Conservation (phyloP, 768 basidiomycete genomes). For the Termitomyces sp. region DNA sequence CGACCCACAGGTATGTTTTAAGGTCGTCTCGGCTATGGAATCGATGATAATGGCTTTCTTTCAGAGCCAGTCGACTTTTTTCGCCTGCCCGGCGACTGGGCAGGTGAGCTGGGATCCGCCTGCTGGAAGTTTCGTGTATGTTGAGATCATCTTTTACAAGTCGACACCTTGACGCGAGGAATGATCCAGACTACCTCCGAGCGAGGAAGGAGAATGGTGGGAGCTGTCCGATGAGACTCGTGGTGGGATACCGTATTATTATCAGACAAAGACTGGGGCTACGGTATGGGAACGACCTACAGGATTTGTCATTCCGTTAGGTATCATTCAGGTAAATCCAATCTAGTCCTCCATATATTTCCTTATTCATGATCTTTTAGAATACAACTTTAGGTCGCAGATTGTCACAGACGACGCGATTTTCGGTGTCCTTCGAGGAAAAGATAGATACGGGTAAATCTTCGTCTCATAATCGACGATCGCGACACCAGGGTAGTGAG, state of each 20-base stretch:
- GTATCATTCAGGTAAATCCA: constrained; percentile 68
- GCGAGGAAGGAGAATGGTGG: constrained; percentile 91
- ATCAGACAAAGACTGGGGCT: constrained; percentile 87
- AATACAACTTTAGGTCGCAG: constrained; percentile 70
- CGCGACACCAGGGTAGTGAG: constrained; percentile 30
- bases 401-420: constrained; percentile 51
- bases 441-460: constrained; percentile 10
- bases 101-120: constrained; percentile 94
- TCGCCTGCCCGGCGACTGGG: constrained; percentile 88
- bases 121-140: constrained; percentile 82
- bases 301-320: constrained; percentile 88
- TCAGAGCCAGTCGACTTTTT: constrained; percentile 67
- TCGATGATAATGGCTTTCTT: background rate
- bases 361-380: constrained; percentile 25
- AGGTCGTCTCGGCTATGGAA: background rate
- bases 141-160: constrained; percentile 14
- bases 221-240: constrained; percentile 82
- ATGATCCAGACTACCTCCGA: constrained; percentile 66
- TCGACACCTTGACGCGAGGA: constrained; percentile 11
- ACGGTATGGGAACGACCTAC: constrained; percentile 91
- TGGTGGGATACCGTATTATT: constrained; percentile 85
- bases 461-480: constrained; percentile 23
- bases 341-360: constrained; percentile 8
- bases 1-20: constrained; percentile 70
- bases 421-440: constrained; percentile 29